Base-by-base conservation (phyloP, 2,329 filamentous ascomycete species). In the Fusarium udum region DNA sequence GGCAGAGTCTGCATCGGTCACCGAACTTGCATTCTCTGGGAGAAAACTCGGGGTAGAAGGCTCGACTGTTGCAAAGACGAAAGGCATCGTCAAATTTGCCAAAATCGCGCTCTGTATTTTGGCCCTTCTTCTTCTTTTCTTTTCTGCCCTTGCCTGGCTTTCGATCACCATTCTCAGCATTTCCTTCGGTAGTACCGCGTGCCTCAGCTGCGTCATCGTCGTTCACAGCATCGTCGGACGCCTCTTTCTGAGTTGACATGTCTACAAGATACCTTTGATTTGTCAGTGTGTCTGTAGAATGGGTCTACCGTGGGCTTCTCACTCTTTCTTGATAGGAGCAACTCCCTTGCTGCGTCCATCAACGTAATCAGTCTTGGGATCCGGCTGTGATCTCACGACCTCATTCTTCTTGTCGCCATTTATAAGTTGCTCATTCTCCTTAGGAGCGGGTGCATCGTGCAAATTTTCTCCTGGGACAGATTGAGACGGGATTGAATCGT, bases 71-170 rank as follows among this genome's bases (percentile, higher is more conserved):
- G 83, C 95, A 98, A 14, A 98, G 88, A 45, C 89, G 89, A 62
- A 95, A 87, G 36, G 89, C 89, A 79, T 98, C 95, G 69, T 90
- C 88, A 46, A 94, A 96, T 72, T 87, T 90, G 57, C 95, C 95
- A 80, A 96, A 98, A 48, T 89, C 89, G 64, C 95, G 92, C 74
- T 90, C 90, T 73, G 92, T 95, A 82, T 98, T 98, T 82, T 97
- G 95, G 18, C 85, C 85, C 74, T 84, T 85, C 78, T 88, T 90
- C 74, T 86, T 86, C 63, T 81, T 85, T 48, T 81, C 80, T 74
- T 83, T 84, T 58, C 79, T 83, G 37, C 77, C 80, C 71, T 80
- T 78, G 12, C 74, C 65, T 14, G 60, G 72, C 48, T 91, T 90
- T 62, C 90, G 88, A 62, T 88, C 88, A 78, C 91, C 89, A 73